These are phyloP conservation scores for Aspergillus indologenus DNA, from an alignment of 495 filamentous ascomycete species.

Conservation along the genomic window DNA sequence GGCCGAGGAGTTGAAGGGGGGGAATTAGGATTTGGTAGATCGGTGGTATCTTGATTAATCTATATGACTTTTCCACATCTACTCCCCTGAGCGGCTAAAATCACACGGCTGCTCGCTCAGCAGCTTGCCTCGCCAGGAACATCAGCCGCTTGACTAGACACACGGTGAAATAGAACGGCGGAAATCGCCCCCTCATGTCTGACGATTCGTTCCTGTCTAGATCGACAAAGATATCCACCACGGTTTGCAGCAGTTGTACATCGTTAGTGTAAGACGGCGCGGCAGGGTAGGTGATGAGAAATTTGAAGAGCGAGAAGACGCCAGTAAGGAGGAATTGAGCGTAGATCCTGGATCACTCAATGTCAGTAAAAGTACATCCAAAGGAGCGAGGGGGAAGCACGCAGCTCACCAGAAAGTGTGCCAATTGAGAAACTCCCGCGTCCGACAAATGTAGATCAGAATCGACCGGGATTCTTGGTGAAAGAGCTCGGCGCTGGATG, in stretches of 20 bases:
- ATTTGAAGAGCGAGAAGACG: background rate
- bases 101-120: too few relatives aligned
- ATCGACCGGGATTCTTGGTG: constrained; percentile 26
- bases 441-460: constrained; percentile 18
- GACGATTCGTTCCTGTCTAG: constrained; percentile 1
- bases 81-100: too few relatives aligned
- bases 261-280: background rate
- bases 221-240: constrained; percentile 2
- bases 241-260: background rate
- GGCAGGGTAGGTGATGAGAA: background rate
- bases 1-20: too few relatives aligned
- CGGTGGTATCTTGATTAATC: too few relatives aligned
- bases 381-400: background rate
- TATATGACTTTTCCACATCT: too few relatives aligned
- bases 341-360: background rate
- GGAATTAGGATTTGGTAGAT: too few relatives aligned
- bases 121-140: constrained; percentile 1
- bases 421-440: background rate
- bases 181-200: background rate
- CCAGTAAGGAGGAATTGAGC: constrained; percentile 5
- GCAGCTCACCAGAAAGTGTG: constrained; percentile 7
- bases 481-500: constrained; percentile 27
- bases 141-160: constrained; percentile 3
- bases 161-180: constrained; percentile 4
- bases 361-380: background rate